A percentile compares a stretch with the other conserved stretches of the same genome.
These are phyloP conservation scores for Sarocladium oryzae DNA, from an alignment of 2,329 filamentous ascomycete genomes.

Conservation along the genomic window DNA sequence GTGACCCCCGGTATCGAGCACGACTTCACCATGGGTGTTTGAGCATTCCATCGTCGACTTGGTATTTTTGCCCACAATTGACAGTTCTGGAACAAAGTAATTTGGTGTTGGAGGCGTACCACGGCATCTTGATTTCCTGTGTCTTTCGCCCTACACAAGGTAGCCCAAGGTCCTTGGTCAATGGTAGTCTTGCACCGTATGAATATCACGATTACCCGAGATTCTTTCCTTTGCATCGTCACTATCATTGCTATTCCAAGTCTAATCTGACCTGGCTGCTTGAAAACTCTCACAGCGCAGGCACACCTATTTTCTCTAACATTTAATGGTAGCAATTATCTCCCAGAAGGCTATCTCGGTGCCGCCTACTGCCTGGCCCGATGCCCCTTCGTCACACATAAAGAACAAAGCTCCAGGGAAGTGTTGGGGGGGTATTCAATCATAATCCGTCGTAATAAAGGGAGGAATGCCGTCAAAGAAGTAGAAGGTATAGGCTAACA, in stretches of 20 bases:
- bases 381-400: neutral
- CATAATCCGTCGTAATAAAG: constrained; percentile 4
- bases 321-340: too few species aligned
- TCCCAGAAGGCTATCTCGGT: too few species aligned
- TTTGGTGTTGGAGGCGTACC: neutral
- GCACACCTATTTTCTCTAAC: neutral
- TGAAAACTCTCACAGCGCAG: neutral
- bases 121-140: too few species aligned
- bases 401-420: neutral
- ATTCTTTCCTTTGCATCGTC: neutral
- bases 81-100: neutral
- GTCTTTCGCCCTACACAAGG: too few species aligned
- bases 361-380: neutral
- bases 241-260: neutral
- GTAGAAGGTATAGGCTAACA: neutral
- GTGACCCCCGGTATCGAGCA: constrained; percentile 97
- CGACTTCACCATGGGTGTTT: constrained; percentile 95
- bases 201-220: neutral
- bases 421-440: constrained; percentile 8
- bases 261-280: neutral
- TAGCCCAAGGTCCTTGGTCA: neutral
- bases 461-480: neutral
- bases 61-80: too few species aligned
- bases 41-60: too few species aligned
- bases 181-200: neutral